phyloP scores from a whole-genome alignment of 2,329 filamentous ascomycete genomes.

The Nemania sp. region DNA sequence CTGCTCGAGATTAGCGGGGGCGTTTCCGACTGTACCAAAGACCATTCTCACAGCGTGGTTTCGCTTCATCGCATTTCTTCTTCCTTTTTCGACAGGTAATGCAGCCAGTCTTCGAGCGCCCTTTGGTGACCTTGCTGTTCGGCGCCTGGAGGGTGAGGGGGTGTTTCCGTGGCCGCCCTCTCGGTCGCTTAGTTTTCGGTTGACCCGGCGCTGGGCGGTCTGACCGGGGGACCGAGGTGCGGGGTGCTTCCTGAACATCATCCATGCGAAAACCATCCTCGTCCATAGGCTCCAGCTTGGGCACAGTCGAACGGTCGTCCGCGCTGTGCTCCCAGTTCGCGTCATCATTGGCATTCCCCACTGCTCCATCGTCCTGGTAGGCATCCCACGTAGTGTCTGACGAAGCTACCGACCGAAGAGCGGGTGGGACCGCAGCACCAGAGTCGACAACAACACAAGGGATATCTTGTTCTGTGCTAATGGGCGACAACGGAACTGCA shows the following conservation, averaged over 20 bases:
- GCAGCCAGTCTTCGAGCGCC: constrained; percentile 75
- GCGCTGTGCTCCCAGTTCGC: constrained; percentile 61
- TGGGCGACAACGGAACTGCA: constrained; percentile 64
- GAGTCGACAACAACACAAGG: constrained; percentile 51
- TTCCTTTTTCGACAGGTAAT: constrained; percentile 76
- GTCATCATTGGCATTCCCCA: constrained; percentile 56
- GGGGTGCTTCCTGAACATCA: constrained; percentile 62
- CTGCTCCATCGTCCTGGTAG: constrained; percentile 53
- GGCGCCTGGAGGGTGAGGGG: constrained; percentile 70
- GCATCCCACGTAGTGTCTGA: constrained; percentile 62
- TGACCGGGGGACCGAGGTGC: constrained; percentile 46
- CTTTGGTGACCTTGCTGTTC: constrained; percentile 80
- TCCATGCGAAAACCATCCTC: constrained; percentile 66
- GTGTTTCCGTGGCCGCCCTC: constrained; percentile 86
- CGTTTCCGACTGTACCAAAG: constrained; percentile 4
- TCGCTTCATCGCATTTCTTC: constrained; percentile 79
- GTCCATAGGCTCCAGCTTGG: constrained; percentile 69
- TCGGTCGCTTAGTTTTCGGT: constrained; percentile 70
- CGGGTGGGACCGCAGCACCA: constrained; percentile 56
- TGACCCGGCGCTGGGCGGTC: constrained; percentile 44
- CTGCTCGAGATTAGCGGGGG: constrained; percentile 56
- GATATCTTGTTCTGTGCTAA: constrained; percentile 63
- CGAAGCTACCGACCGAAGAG: constrained; percentile 61
- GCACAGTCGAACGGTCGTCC: constrained; percentile 60
- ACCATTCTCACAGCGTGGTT: constrained; percentile 66